Evolutionary conservation across 805 yeast species (phyloP), one percentile per base, ranked within the genome.

Genomic region (Lipomyces starkeyi): DNA sequence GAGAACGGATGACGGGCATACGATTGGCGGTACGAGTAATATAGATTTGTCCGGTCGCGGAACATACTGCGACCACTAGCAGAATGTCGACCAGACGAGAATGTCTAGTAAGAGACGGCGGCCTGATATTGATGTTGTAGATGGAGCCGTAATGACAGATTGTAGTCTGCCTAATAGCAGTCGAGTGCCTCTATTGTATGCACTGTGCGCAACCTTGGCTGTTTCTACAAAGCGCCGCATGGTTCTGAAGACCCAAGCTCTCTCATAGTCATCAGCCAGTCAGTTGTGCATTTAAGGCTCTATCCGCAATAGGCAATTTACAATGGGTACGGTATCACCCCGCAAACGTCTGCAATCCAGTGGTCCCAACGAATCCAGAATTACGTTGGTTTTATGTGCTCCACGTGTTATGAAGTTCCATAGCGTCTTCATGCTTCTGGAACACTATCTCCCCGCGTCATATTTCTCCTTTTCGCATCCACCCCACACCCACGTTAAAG

Each of bases 21-120:
- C 11, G 98, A 93, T 68, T 95, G 87, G 71, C 99, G 86, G 76
- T 91, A 94, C 58, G 98, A 92, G 27, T 93, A 81, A 78, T 84
- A 94, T 71, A 94, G 83, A 76, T 93, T 94, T n/a, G 99, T 95
- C 77, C 98, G 84, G 80, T 95, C 98, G 77, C 98, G 84, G 76
- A 90, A 91, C 97, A 94, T 92, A 25, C 57, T 34, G 25, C 29
- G 35, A 22, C 40, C 25, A 14, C 22, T 14, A n/a, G 22, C 20
- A 43, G 49, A 17, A 43, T 3, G 49, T 43, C 49, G 2, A 7
- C 49, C 22, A 43, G 22, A 43, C 49, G 22, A n/a, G 22, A 17
- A 5, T n/a, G 8, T 17, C 49, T n/a, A 43, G 49, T 17, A 17
- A 43, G 20, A 43, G 9, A 43, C 8, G 7, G 49, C 49, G 22